Base-by-base conservation (phyloP, 805 yeast genomes). In the Sugiyamaella chiloensis region DNA sequence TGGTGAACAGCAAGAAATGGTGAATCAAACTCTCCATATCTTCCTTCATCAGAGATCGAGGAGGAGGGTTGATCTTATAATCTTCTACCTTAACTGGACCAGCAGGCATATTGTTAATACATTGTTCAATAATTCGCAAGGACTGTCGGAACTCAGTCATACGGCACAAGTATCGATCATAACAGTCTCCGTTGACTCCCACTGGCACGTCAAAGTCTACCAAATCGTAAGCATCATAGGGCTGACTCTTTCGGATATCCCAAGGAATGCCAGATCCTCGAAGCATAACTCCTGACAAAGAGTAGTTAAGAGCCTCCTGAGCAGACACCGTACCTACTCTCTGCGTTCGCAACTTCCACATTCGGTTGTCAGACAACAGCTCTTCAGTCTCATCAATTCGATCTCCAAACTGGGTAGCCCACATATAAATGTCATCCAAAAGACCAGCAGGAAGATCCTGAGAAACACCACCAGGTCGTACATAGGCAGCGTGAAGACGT, bases 341-440 rank as follows among this genome's bases (percentile, higher is more conserved):
- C 48, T 80, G 69, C 21, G 95, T 85, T 74, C 96, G 82, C 65
- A 83, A 85, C 70, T 83, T 84, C 96, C 96, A 87, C 68, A 87
- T 87, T 71, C 96, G 83, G 71, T 87, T 87, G 64, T 86, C 95
- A 42, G 96, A 86, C 55, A 84, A 76, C 71, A 87, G 76, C 70
- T 87, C 96, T 72, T 87, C 96, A 54, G 85, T 82, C 69, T 87
- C 96, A 67, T 87, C 96, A 57, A 87, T 70, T 72, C 96, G 80
- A 72, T 87, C 96, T 64, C 95, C 96, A 59, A 87, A 87, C 73
- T 87, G 96, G 20, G 96, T 87, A 48, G 95, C 95, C 96, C 96
- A 87, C 91, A 87, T 87, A 69, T 85, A 87, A 56, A 87, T 87
- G 65, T 87, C 96, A 67, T 87, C 96, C 60, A 87, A 76, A 62